These are phyloP conservation scores for Ceratobasidium papillatum DNA, from an alignment of 1,284 basidiomycete genomes.

Conservation along the genomic window DNA sequence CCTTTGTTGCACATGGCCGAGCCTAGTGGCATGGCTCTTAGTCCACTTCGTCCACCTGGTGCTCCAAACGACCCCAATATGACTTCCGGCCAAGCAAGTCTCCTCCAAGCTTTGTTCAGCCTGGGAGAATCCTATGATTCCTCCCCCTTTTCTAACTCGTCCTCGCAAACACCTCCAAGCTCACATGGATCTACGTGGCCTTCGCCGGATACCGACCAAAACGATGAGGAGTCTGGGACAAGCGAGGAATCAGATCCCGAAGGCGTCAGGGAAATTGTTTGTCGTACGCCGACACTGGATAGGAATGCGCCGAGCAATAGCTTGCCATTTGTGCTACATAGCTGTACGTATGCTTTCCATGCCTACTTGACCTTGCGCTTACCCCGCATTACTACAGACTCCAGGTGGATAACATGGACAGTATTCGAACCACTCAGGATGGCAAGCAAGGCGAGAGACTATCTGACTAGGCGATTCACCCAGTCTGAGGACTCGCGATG, in stretches of 20 bases:
- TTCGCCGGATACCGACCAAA: slow-evolving; percentile 24
- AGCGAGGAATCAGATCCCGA: slow-evolving; percentile 38
- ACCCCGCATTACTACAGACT: background rate
- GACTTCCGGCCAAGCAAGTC: slow-evolving; percentile 34
- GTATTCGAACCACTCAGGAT: slow-evolving; percentile 28
- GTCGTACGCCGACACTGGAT: slow-evolving; percentile 14
- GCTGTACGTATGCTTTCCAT: slow-evolving; percentile 17
- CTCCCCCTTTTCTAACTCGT: background rate
- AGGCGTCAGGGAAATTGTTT: slow-evolving; percentile 20
- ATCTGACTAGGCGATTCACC: slow-evolving; percentile 10
- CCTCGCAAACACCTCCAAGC: slow-evolving; percentile 26
- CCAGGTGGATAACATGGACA: slow-evolving; percentile 16
- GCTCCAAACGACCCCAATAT: background rate
- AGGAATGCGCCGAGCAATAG: slow-evolving; percentile 21
- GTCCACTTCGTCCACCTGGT: background rate
- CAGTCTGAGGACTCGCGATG: slow-evolving; percentile 19
- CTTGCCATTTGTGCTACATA: slow-evolving; percentile 26
- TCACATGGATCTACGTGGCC: slow-evolving; percentile 38
- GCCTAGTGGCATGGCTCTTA: background rate
- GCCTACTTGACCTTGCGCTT: background rate
- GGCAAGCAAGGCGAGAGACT: slow-evolving; percentile 18
- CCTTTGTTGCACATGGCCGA: background rate
- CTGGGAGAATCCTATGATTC: background rate
- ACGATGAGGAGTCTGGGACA: slow-evolving; percentile 27
- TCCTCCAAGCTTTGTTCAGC: slow-evolving; percentile 22